Conservation (phyloP, 768 basidiomycete species). For the Cystobasidium tubakii region DNA sequence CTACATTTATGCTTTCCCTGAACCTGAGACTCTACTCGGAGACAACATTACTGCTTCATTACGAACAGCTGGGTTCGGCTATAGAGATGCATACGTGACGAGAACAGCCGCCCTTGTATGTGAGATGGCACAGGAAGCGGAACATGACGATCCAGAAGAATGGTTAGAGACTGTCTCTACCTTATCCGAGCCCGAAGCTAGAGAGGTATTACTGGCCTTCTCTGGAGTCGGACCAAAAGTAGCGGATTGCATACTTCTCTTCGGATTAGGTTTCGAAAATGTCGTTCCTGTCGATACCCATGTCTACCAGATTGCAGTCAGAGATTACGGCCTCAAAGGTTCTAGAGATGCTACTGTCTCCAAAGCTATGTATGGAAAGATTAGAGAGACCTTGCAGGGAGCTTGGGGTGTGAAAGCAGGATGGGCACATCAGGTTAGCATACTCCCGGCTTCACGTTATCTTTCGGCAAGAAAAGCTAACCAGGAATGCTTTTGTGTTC, state of each 20-base stretch:
- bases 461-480: background rate
- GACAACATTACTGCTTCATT: slow-evolving; percentile 61
- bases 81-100: slow-evolving; percentile 84
- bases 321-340: slow-evolving; percentile 47
- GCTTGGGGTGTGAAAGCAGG: slow-evolving; percentile 82
- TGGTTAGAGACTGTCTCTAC: slow-evolving; percentile 38
- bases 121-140: slow-evolving; percentile 46
- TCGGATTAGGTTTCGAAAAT: slow-evolving; percentile 57
- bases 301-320: slow-evolving; percentile 72
- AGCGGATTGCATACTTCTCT: slow-evolving; percentile 64
- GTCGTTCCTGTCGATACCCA: slow-evolving; percentile 95
- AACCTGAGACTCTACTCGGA: slow-evolving; percentile 62
- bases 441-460: background rate
- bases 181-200: slow-evolving; percentile 48
- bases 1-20: slow-evolving; percentile 73
- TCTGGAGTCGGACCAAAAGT: slow-evolving; percentile 94
- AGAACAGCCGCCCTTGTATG: slow-evolving; percentile 72
- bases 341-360: slow-evolving; percentile 60
- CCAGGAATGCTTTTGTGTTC: background rate
- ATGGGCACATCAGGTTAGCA: slow-evolving; percentile 63
- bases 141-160: slow-evolving; percentile 28
- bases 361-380: slow-evolving; percentile 67
- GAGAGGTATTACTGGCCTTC: slow-evolving; percentile 70
- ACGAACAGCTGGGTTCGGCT: slow-evolving; percentile 85
- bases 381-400: slow-evolving; percentile 58